Evolutionary conservation across 176 grass and related monocot species (phyloP).

Genomic region (Paspalum notatum): DNA sequence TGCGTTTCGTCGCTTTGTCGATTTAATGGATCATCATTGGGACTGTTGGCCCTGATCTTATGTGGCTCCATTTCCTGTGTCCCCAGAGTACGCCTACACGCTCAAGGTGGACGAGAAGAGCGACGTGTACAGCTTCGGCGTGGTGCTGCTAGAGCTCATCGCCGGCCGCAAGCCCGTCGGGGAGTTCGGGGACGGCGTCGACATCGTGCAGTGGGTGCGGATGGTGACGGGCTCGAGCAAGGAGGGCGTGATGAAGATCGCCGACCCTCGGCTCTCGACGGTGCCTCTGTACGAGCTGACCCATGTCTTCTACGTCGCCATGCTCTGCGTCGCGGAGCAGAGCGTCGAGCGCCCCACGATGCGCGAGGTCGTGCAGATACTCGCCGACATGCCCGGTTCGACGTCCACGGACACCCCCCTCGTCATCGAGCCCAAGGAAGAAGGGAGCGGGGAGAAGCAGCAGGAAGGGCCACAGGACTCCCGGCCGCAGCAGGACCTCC

Average conservation of each 20-base stretch:
- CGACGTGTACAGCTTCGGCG: constrained; percentile 92
- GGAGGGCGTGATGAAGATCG: constrained; percentile 66
- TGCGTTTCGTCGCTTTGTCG: constrained; percentile 38
- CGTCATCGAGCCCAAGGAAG: neutral
- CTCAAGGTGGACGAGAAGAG: constrained; percentile 97
- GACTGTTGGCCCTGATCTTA: constrained; percentile 21
- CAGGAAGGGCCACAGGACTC: constrained; percentile 33
- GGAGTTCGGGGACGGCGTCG: constrained; percentile 86
- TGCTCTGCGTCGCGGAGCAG: constrained; percentile 83
- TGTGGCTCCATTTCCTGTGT: neutral
- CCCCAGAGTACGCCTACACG: constrained; percentile 93
- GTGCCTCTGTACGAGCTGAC: constrained; percentile 62
- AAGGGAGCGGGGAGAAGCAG: neutral
- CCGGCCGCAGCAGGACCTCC: constrained; percentile 51
- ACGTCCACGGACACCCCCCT: neutral
- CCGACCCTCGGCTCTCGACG: constrained; percentile 56
- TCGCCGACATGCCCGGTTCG: constrained; percentile 52
- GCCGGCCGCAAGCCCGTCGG: constrained; percentile 69
- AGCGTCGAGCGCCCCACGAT: constrained; percentile 80
- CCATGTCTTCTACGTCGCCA: constrained; percentile 80
- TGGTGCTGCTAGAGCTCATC: constrained; percentile 79
- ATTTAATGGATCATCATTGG: constrained; percentile 48
- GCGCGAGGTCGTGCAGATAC: constrained; percentile 93
- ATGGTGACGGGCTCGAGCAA: constrained; percentile 61
- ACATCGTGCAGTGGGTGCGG: constrained; percentile 94